phyloP scores from a whole-genome alignment of 176 grass and related monocot species.

The Paspalum vaginatum region DNA sequence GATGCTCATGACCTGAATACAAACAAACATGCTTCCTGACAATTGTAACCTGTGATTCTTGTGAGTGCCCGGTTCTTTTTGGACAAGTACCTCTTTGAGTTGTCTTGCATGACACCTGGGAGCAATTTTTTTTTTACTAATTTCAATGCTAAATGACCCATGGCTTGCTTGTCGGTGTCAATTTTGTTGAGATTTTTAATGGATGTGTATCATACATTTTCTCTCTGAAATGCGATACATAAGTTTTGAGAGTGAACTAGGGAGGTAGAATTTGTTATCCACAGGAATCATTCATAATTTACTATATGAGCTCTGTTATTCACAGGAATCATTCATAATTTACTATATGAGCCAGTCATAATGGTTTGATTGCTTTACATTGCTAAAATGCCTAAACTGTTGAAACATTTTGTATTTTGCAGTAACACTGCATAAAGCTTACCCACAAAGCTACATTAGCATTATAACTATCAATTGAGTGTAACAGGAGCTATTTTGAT shows the following conservation, averaged over 20 bases:
- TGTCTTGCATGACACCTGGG: background rate
- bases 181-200: background rate
- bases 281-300: background rate
- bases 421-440: background rate
- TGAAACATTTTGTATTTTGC: background rate
- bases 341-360: background rate
- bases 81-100: background rate
- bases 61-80: background rate
- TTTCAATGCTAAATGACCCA: background rate
- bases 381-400: background rate
- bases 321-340: background rate
- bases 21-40: background rate
- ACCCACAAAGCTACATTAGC: background rate
- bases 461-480: background rate
- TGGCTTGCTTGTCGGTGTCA: background rate
- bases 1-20: background rate
- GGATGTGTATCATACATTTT: constrained; percentile 4
- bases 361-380: background rate
- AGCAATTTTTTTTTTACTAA: background rate
- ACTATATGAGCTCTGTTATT: no score
- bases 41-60: constrained; percentile 11
- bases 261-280: background rate
- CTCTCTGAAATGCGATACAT: background rate
- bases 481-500: background rate
- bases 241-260: background rate